Evolutionary conservation across 306 rosid species (phyloP), one percentile per base, ranked within the genome.

Genomic region (Lupinus albus): DNA sequence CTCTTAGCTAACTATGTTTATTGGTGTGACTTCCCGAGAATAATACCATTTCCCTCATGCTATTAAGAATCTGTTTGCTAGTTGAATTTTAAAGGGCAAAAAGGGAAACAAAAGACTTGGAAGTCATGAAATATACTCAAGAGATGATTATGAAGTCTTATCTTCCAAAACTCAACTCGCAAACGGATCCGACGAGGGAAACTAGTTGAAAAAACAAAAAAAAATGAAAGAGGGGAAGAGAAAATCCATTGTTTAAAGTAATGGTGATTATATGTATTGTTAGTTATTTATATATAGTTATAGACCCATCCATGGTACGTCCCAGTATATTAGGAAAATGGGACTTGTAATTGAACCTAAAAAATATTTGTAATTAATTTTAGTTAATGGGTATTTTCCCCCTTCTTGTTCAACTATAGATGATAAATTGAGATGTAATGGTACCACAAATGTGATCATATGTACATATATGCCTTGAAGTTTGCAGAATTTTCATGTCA

Each of bases 301-400:
- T 25, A 44, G 65, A 63, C 14, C 5, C 28, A 67, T 74, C 70
- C 56, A 60, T 80, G 78, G 41, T 66, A 46, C 62, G 76, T 81
- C 79, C 79, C 73, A 38, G 25, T 76, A 67, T 80, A 80, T 80
- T 80, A 80, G 76, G 60, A 72, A 76, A 60, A 67, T 54, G 81
- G 78, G 84, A 72, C 78, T 61, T 80, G 84, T 80, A 71, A 76
- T 72, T 54, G 61, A 52, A 66, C 61, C 42, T 76, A 49, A 41
- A 18, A 11, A 61, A 42, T 71, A 71, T 80, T 76, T 76, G 75
- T 76, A 76, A 73, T 61, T 80, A 58, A 71, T 75, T 80, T 13
- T 71, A 76, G 53, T 67, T 54, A 61, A 68, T 80, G 20, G 42
- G 71, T 64, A 78, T 10, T 25, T 25, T 25, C 32, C 8, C 14